A percentile compares a stretch with the other conserved stretches of the same genome.
Evolutionary conservation across 164 flowering plant species (phyloP).

Genomic region (Dillenia suffruticosa): DNA sequence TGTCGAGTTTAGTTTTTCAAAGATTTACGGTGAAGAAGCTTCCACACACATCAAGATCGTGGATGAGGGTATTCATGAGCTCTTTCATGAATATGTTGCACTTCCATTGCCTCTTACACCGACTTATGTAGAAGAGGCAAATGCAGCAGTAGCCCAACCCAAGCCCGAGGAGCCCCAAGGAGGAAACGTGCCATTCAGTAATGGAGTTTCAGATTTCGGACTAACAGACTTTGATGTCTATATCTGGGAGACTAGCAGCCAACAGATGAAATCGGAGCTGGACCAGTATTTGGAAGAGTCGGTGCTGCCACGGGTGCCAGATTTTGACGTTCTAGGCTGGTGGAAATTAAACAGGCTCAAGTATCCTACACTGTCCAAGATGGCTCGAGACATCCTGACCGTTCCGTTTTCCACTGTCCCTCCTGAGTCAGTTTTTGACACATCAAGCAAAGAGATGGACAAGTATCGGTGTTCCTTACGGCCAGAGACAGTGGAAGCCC

Average conservation of each 20-base stretch:
- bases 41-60: constrained; percentile 45
- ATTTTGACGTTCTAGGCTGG: constrained; percentile 82
- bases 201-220: constrained; percentile 23
- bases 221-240: constrained; percentile 71
- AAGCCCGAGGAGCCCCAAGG: constrained; percentile 33
- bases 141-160: neutral
- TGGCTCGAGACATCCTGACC: constrained; percentile 86
- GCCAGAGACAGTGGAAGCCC: constrained; percentile 83
- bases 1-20: constrained; percentile 78
- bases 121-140: constrained; percentile 42
- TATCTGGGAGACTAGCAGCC: constrained; percentile 60
- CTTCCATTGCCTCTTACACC: constrained; percentile 60
- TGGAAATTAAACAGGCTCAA: constrained; percentile 77
- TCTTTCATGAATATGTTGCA: constrained; percentile 63
- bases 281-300: constrained; percentile 90
- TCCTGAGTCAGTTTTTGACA: constrained; percentile 55
- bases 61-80: constrained; percentile 81
- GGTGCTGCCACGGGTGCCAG: constrained; percentile 60
- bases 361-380: constrained; percentile 81
- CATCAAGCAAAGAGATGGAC: constrained; percentile 48
- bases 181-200: constrained; percentile 27
- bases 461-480: constrained; percentile 55
- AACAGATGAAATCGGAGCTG: constrained; percentile 66
- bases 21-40: constrained; percentile 69
- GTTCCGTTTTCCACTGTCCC: constrained; percentile 54